Percentiles rank a stretch among this genome's conserved stretches.
phyloP scores from a whole-genome alignment of 257 asterid species.

The Solanum acaule region DNA sequence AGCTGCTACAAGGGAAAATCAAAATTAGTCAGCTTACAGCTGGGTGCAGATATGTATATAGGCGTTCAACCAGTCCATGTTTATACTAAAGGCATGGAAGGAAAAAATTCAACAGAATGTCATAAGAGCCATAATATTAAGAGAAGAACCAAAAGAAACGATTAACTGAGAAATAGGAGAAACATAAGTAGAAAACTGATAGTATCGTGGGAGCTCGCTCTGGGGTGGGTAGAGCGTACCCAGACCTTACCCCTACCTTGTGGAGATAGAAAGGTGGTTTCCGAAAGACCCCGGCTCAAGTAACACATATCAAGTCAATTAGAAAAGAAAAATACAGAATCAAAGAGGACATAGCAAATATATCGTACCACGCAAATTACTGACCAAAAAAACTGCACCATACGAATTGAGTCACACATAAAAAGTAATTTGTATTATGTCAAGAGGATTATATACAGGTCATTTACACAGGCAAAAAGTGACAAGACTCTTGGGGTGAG shows the following conservation, averaged over 20 bases:
- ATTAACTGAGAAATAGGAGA: background rate
- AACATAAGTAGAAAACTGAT: background rate
- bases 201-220: background rate
- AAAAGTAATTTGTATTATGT: background rate
- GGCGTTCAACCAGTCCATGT: background rate
- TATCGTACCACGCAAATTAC: background rate
- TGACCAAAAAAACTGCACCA: background rate
- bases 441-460: background rate
- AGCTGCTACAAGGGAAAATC: background rate
- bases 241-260: background rate
- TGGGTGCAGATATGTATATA: background rate
- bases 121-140: background rate
- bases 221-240: background rate
- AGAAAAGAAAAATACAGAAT: background rate
- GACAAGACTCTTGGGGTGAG: background rate
- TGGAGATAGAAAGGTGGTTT: background rate
- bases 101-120: background rate
- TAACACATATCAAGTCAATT: background rate
- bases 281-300: background rate
- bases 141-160: background rate
- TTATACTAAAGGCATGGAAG: background rate
- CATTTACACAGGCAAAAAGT: background rate
- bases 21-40: background rate
- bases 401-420: background rate
- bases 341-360: background rate